phyloP scores from a whole-genome alignment of 257 asterid genomes.

The Penstemon newberryi region DNA sequence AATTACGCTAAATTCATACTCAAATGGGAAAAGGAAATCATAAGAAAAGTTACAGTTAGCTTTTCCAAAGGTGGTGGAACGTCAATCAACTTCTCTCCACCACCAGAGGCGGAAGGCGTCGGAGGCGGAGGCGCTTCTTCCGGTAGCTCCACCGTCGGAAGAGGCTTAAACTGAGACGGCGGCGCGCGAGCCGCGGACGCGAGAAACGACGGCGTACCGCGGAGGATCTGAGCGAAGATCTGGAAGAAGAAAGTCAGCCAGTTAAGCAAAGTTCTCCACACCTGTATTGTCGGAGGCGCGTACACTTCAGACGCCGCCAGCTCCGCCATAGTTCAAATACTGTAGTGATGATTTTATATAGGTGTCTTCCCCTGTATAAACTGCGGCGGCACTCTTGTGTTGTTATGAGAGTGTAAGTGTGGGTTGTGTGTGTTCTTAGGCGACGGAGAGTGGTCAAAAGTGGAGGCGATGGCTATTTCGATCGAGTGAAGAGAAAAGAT shows the following conservation, averaged over 20 bases:
- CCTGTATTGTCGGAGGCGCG: conserved; percentile 80
- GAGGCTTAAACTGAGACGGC: conserved; percentile 24
- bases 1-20: conserved; percentile 6
- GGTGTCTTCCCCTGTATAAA: neutral
- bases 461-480: conserved; percentile 29
- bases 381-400: neutral
- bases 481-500: conserved; percentile 22
- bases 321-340: conserved; percentile 67
- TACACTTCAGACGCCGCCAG: conserved; percentile 74
- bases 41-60: conserved; percentile 38
- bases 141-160: conserved; percentile 19
- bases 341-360: neutral
- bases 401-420: conserved; percentile 21
- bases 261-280: conserved; percentile 81
- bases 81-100: conserved; percentile 23
- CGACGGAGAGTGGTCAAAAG: conserved; percentile 38
- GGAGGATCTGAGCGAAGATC: conserved; percentile 92
- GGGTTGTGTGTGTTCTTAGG: conserved; percentile 28
- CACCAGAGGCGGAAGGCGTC: conserved; percentile 7
- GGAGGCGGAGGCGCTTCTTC: neutral
- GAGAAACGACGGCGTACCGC: conserved; percentile 76
- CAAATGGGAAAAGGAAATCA: neutral
- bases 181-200: conserved; percentile 41
- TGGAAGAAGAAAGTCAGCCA: conserved; percentile 84
- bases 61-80: conserved; percentile 33